Evolutionary conservation across 192 early-diverging fungal genomes (phyloP).

Genomic region (Dissophora ornata): DNA sequence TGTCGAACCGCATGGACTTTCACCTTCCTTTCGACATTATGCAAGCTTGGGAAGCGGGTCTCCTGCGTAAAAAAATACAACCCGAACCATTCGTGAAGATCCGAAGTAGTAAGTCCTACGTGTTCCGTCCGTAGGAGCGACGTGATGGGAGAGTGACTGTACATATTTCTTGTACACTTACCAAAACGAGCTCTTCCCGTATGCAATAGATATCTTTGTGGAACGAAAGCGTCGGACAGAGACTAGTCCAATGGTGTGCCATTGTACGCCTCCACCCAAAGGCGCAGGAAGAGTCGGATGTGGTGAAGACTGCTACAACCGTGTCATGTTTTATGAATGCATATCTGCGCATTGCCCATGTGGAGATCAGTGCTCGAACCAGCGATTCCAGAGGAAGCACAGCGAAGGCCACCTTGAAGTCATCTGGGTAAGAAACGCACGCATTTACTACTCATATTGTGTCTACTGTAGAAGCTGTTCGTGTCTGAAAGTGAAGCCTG

Average conservation of each 20-base stretch:
- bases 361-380: constrained; percentile 78
- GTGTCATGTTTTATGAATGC: constrained; percentile 85
- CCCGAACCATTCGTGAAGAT: constrained; percentile 67
- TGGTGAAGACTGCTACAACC: constrained; percentile 77
- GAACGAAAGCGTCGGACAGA: constrained; percentile 73
- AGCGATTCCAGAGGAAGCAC: constrained; percentile 74
- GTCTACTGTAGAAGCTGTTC: no score
- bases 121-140: neutral
- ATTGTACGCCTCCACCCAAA: constrained; percentile 67
- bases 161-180: no score
- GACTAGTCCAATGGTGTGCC: constrained; percentile 64
- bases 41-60: constrained; percentile 55
- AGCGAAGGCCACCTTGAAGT: constrained; percentile 66
- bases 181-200: no score
- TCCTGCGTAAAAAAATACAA: constrained; percentile 35
- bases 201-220: constrained; percentile 84
- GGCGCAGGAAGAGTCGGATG: constrained; percentile 68
- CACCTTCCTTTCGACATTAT: constrained; percentile 73
- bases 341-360: constrained; percentile 72
- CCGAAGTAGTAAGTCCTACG: constrained; percentile 60
- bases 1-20: constrained; percentile 70
- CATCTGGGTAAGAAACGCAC: constrained; percentile 62
- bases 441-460: no score
- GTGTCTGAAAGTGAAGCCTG: no score
- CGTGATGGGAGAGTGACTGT: no score